Percentiles rank a stretch among this genome's conserved stretches.
Evolutionary conservation across 2,329 filamentous ascomycete species (phyloP).

Genomic region (Stagonosporopsis chrysanthemi): DNA sequence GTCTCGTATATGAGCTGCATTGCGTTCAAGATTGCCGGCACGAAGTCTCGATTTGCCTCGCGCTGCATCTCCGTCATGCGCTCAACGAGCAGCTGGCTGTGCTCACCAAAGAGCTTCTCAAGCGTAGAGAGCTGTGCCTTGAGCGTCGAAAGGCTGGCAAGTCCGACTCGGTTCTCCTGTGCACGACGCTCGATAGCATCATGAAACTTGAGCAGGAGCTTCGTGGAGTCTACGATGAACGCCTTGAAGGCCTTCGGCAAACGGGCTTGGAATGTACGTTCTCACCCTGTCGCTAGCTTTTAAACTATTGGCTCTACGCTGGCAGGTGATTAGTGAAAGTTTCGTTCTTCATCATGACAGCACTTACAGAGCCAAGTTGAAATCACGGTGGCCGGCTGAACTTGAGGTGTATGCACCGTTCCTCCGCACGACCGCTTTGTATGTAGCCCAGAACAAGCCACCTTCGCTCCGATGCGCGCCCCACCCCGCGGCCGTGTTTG

Average conservation of each 20-base stretch:
- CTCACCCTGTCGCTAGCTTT: conserved; percentile 53
- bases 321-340: background rate
- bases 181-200: conserved; percentile 51
- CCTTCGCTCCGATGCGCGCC: conserved; percentile 51
- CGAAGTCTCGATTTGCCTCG: conserved; percentile 63
- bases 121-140: conserved; percentile 54
- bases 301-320: conserved; percentile 50
- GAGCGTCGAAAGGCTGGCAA: conserved; percentile 52
- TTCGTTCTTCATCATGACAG: background rate
- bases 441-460: conserved; percentile 61
- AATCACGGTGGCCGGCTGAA: conserved; percentile 49
- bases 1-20: conserved; percentile 59
- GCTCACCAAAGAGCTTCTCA: conserved; percentile 50
- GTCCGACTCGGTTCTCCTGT: conserved; percentile 48
- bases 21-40: conserved; percentile 54
- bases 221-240: conserved; percentile 45
- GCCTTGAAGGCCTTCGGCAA: conserved; percentile 52
- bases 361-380: conserved; percentile 49
- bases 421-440: conserved; percentile 63
- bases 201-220: conserved; percentile 53
- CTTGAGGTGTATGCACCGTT: conserved; percentile 56
- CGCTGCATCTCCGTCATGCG: conserved; percentile 58
- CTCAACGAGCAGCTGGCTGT: conserved; percentile 43
- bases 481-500: conserved; percentile 46
- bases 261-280: conserved; percentile 53